Conservation (phyloP, 192 early-diverging fungal species). For the Pilobolus umbonatus region DNA sequence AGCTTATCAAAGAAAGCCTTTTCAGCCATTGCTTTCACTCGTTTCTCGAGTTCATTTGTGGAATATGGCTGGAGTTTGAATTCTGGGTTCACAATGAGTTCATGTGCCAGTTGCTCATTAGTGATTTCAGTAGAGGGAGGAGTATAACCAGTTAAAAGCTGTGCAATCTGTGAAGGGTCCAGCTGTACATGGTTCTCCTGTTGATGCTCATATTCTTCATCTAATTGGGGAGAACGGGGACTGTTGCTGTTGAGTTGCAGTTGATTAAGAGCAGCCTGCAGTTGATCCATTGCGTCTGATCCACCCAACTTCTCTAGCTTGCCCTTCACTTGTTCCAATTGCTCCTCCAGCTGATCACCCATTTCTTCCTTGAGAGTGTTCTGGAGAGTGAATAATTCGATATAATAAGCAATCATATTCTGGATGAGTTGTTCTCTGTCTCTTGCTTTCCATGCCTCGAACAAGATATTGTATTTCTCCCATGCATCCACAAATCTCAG, state of each 20-base stretch:
- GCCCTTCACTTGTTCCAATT: slow-evolving; percentile 18
- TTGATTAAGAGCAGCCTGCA: neutral
- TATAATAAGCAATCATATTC: slow-evolving; percentile 59
- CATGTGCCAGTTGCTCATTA: slow-evolving; percentile 73
- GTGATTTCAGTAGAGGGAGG: slow-evolving; percentile 25
- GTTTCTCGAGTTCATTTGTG: slow-evolving; percentile 42
- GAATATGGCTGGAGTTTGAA: slow-evolving; percentile 46
- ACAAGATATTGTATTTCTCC: slow-evolving; percentile 55
- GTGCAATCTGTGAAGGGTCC: slow-evolving; percentile 31
- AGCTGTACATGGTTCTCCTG: neutral
- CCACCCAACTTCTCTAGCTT: slow-evolving; percentile 15
- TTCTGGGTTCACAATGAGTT: slow-evolving; percentile 69
- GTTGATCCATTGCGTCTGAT: slow-evolving; percentile 6
- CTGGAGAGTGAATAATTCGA: slow-evolving; percentile 64
- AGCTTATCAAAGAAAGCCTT: slow-evolving; percentile 72
- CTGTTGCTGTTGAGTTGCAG: neutral
- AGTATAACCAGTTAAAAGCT: slow-evolving; percentile 38
- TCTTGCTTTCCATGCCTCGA: slow-evolving; percentile 66
- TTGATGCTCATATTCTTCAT: neutral
- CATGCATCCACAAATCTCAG: slow-evolving; percentile 48
- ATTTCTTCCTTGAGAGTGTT: slow-evolving; percentile 41
- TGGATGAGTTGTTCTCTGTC: slow-evolving; percentile 62
- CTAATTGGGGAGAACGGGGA: neutral
- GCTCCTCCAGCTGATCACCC: slow-evolving; percentile 21
- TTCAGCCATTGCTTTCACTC: slow-evolving; percentile 54